Evolutionary conservation across 2,329 filamentous ascomycete genomes (phyloP), one percentile per base, ranked within the genome.

Genomic region (Curvularia eragrostidis): DNA sequence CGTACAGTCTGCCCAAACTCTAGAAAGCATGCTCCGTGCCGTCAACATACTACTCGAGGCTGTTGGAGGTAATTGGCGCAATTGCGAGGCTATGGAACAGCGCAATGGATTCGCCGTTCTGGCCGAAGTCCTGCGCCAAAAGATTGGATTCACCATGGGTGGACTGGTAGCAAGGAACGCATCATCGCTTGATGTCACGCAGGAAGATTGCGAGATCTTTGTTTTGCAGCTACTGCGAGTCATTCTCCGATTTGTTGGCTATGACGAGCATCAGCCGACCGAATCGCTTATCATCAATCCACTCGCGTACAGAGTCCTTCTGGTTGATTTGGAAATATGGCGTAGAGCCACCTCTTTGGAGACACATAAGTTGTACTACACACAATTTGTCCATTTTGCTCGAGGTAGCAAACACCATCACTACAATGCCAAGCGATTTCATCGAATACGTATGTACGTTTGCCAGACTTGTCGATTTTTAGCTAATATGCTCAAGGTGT

Each of bases 61-160:
- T 59, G 90, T 97, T 48, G 89, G 91, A 64, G 89, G 91, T 63
- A 98, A 91, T 73, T 99, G 96, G 95, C 87, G 95, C 63, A 98
- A 98, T 65, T 98, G 95, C 66, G 96, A 99, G 75, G 93, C 95
- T 24, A 97, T 99, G 90, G 95, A 99, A 76, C 89, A 91, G 68
- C 93, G 96, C 58, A 95, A 96, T 66, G 96, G 94, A 0, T 99
- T 97, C 73, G 90, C 91, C 24, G 91, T 98, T 34, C 80, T 99
- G 49, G 90, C 90, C 39, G 87, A 93, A 76, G 83, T 98, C 18
- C 79, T 99, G 23, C 88, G 92, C 53, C 90, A 91, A 53, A 97
- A 97, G 74, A 82, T 97, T 30, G 90, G 89, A 5, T 71, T 78
- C 48, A 79, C 77, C 48, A 65, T 63, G 54, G 75, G 72, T 50